Conservation (phyloP, 2,329 filamentous ascomycete genomes). For the Aspergillus ustus region DNA sequence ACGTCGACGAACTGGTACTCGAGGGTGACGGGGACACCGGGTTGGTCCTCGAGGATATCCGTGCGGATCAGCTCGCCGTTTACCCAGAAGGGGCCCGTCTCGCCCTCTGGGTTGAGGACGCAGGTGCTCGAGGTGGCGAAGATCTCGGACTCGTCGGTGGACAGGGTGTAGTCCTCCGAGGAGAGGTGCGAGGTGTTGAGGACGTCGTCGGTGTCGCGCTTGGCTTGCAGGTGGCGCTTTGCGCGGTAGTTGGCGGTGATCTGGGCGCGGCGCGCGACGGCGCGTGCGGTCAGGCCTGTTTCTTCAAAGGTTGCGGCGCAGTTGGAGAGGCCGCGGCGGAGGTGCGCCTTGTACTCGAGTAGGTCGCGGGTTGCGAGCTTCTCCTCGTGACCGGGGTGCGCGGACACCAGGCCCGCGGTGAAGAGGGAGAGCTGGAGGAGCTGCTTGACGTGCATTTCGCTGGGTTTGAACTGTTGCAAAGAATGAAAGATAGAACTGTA, state of each 20-base stretch:
- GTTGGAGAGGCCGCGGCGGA: constrained; percentile 26
- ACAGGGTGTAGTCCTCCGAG: constrained; percentile 26
- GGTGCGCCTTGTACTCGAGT: constrained; percentile 24
- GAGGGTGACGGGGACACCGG: constrained; percentile 43
- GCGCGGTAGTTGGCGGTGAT: constrained; percentile 22
- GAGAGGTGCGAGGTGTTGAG: constrained; percentile 46
- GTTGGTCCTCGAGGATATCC: constrained; percentile 41
- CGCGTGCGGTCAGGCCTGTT: constrained; percentile 28
- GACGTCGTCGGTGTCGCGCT: constrained; percentile 40
- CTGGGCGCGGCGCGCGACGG: constrained; percentile 29
- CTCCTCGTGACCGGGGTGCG: constrained; percentile 9
- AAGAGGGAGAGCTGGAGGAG: not conserved
- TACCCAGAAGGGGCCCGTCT: constrained; percentile 53
- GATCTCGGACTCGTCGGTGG: constrained; percentile 27
- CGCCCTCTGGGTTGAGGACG: constrained; percentile 56
- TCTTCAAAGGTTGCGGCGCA: constrained; percentile 28
- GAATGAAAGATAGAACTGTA: not conserved
- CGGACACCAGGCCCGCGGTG: not conserved
- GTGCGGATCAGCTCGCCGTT: constrained; percentile 44
- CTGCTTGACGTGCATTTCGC: not conserved
- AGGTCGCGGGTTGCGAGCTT: constrained; percentile 18
- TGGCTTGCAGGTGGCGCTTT: constrained; percentile 18
- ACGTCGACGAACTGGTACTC: constrained; percentile 48
- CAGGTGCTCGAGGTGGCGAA: constrained; percentile 41
- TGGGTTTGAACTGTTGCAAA: not conserved